Evolutionary conservation across 108 stramenopile genomes (phyloP).

Genomic region (Chaetoceros muelleri): DNA sequence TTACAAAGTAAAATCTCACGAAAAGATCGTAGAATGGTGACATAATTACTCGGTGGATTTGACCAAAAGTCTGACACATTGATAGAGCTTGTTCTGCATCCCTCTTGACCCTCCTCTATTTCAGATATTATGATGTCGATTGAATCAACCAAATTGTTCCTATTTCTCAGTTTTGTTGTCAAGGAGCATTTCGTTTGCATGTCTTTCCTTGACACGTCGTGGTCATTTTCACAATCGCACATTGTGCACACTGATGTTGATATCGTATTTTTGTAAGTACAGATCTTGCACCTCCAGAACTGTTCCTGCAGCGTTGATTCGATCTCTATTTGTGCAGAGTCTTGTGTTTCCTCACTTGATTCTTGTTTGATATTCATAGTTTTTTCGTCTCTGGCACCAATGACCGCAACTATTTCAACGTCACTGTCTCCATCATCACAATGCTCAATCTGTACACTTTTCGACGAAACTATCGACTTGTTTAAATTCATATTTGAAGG

Average conservation of each 20-base stretch:
- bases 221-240: neutral
- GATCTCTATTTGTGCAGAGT: too few species aligned
- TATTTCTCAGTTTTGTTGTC: neutral
- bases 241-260: too few species aligned
- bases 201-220: too few species aligned
- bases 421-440: slow-evolving; percentile 15
- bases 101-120: neutral
- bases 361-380: neutral
- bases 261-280: too few species aligned
- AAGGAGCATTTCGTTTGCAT: too few species aligned
- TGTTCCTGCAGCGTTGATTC: neutral
- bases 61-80: neutral
- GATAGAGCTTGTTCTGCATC: neutral
- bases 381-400: too few species aligned
- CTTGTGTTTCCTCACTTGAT: neutral
- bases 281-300: too few species aligned
- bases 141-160: neutral
- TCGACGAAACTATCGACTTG: neutral
- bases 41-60: slow-evolving; percentile 13
- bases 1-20: slow-evolving; percentile 25
- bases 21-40: slow-evolving; percentile 21
- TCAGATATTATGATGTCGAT: neutral
- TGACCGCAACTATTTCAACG: slow-evolving; percentile 25
- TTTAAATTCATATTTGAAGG: slow-evolving; percentile 2
- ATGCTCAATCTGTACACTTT: slow-evolving; percentile 2